Percentiles rank a stretch among this genome's conserved stretches.
Conservation (phyloP, 1,139 yeast species). For the Geotrichum siamense region DNA sequence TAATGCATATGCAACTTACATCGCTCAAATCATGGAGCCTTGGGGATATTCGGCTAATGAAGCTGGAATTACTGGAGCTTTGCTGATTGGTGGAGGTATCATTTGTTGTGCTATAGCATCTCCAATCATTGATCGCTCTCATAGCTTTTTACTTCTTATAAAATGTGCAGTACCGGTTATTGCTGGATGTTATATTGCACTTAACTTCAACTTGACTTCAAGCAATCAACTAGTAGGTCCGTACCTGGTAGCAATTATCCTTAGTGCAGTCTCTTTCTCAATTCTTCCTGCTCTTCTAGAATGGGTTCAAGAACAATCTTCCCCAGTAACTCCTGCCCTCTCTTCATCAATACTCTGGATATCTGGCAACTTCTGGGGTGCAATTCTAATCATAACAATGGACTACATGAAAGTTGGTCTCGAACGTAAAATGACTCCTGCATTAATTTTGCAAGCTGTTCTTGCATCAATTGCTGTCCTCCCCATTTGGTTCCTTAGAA, state of each 20-base stretch:
- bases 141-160: slow-evolving; percentile 26
- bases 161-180: slow-evolving; percentile 29
- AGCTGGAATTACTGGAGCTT: slow-evolving; percentile 35
- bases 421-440: slow-evolving; percentile 30
- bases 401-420: slow-evolving; percentile 29
- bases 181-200: slow-evolving; percentile 31
- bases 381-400: slow-evolving; percentile 33
- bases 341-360: slow-evolving; percentile 32
- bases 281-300: slow-evolving; percentile 33
- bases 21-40: slow-evolving; percentile 34
- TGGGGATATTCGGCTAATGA: slow-evolving; percentile 33
- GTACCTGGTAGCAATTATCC: slow-evolving; percentile 31
- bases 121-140: slow-evolving; percentile 32
- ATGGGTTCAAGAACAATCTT: slow-evolving; percentile 34
- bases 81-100: slow-evolving; percentile 32
- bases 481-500: slow-evolving; percentile 20
- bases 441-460: slow-evolving; percentile 33
- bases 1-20: slow-evolving; percentile 33
- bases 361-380: slow-evolving; percentile 35
- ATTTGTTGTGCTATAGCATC: slow-evolving; percentile 31
- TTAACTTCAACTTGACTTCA: slow-evolving; percentile 30
- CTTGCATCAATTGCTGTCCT: slow-evolving; percentile 28
- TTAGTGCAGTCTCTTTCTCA: slow-evolving; percentile 34
- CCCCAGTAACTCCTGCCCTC: slow-evolving; percentile 34
- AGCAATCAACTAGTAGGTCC: slow-evolving; percentile 30